Evolutionary conservation across 2,329 filamentous ascomycete species (phyloP), one percentile per base, ranked within the genome.

Genomic region (Bretziella fagacearum): DNA sequence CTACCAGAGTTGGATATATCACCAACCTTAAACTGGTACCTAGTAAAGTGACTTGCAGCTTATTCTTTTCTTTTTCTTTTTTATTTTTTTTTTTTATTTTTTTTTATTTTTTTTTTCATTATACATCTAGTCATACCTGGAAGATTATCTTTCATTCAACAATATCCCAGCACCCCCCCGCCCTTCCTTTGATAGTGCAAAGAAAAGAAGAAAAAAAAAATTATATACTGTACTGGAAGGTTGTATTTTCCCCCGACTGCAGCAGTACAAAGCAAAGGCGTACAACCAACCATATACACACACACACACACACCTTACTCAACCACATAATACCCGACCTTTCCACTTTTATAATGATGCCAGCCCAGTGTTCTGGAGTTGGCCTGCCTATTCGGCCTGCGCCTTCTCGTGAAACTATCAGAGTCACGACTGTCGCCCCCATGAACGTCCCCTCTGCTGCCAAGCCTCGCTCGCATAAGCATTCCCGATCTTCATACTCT

Each of bases 401-500:
- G 44, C 59, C 60, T 44, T 52, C 58, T 55, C 57, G 56, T 26
- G 40, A 53, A 39, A 51, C 48, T 1, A 49, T 51, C 44, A 51
- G 11, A 41, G 46, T 26, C 33, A 43, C 48, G 40, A 50, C 48
- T 22, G 33, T 39, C n/a, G 37, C 48, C 40, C 48, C 48, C 27
- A 39, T 39, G 23, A 47, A 47, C 26, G 43, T 50, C 17, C 39
- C 48, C 6, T 15, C 18, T 13, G 22, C 22, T 37, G 44, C 48
- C 17, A 41, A 54, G 41, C 52, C 50, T 22, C 52, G 54, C 47
- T 65, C 69, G 52, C 73, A 77, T 60, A 77, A 77, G 54, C 73
- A 77, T 58, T 74, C 73, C 35, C 66, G 73, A 51, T 77, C 73
- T 20, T 77, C 73, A 11, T 77, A 77, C 58, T 74, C 73, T 22